A percentile compares a stretch with the other conserved stretches of the same genome.
Conservation (phyloP, 1,139 yeast genomes). For the Protomyces inundatus region DNA sequence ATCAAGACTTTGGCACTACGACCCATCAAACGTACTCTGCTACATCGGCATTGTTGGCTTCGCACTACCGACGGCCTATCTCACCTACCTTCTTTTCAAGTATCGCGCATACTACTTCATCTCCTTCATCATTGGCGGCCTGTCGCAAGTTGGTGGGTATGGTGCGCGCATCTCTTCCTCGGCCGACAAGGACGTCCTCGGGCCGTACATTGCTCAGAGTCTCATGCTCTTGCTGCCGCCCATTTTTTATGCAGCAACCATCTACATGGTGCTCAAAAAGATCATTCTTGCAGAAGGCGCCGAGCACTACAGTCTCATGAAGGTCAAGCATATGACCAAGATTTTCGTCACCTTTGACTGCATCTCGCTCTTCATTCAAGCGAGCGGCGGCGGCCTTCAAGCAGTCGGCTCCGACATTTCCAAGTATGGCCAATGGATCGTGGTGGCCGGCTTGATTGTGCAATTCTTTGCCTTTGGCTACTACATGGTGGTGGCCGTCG, state of each 20-base stretch:
- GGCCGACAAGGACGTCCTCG: slow-evolving; percentile 32
- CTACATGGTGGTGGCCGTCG: slow-evolving; percentile 34
- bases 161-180: slow-evolving; percentile 38
- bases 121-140: slow-evolving; percentile 33
- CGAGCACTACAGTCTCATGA: slow-evolving; percentile 38
- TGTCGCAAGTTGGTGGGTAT: slow-evolving; percentile 40
- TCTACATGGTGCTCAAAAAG: slow-evolving; percentile 46
- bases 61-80: slow-evolving; percentile 28
- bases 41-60: slow-evolving; percentile 32
- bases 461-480: slow-evolving; percentile 43
- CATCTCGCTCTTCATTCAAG: slow-evolving; percentile 44
- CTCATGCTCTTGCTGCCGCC: slow-evolving; percentile 45
- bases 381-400: slow-evolving; percentile 46
- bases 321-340: slow-evolving; percentile 40
- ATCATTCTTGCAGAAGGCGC: slow-evolving; percentile 38
- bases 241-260: slow-evolving; percentile 45
- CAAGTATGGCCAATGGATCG: slow-evolving; percentile 32
- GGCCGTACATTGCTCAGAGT: slow-evolving; percentile 42
- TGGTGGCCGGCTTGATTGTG: slow-evolving; percentile 36
- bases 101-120: slow-evolving; percentile 31
- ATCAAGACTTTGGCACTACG: slow-evolving; percentile 23
- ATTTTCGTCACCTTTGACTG: slow-evolving; percentile 47
- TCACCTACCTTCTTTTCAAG: slow-evolving; percentile 28
- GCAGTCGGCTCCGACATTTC: slow-evolving; percentile 11
- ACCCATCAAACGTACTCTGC: slow-evolving; percentile 32